phyloP scores from a whole-genome alignment of 495 filamentous ascomycete genomes.

The Neurospora cerealis region DNA sequence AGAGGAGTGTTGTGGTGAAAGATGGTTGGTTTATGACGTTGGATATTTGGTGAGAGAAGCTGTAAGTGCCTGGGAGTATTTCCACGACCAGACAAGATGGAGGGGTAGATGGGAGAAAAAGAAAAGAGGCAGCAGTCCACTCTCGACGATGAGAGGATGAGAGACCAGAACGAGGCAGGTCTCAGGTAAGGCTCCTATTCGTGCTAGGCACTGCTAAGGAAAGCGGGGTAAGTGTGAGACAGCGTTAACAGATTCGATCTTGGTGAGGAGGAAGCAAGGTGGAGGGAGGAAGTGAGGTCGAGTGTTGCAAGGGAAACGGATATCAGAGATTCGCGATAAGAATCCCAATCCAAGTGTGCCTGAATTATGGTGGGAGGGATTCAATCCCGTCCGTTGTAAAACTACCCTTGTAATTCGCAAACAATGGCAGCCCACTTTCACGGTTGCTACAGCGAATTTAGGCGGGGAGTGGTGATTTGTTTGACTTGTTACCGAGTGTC shows the following conservation, averaged over 20 bases:
- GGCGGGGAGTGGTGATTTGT: background rate
- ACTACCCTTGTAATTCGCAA: background rate
- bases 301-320: background rate
- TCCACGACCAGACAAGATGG: background rate
- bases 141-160: background rate
- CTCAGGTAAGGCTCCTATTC: background rate
- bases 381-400: background rate
- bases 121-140: background rate
- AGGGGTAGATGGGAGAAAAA: background rate
- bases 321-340: background rate
- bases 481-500: background rate
- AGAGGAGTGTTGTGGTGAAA: background rate
- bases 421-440: background rate
- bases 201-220: slow-evolving; percentile 3
- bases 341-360: background rate
- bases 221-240: background rate
- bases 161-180: background rate
- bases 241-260: slow-evolving; percentile 15
- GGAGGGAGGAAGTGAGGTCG: background rate
- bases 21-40: background rate
- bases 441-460: background rate
- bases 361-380: background rate
- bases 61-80: background rate
- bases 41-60: background rate
- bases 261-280: slow-evolving; percentile 3